Conservation (phyloP, 2,329 filamentous ascomycete genomes). For the Shiraia sp. region DNA sequence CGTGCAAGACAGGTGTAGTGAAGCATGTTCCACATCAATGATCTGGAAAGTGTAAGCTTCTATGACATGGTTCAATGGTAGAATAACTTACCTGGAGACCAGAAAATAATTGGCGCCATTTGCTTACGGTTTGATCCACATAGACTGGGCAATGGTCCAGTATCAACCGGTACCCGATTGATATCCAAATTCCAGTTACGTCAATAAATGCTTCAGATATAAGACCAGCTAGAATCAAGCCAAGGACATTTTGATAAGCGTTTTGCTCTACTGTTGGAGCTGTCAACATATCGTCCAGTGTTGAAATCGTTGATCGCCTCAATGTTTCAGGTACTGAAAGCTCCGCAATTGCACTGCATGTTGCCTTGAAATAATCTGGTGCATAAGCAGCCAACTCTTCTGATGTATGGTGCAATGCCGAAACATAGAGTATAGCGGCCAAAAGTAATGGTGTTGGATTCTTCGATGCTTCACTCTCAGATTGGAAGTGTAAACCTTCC, state of each 20-base stretch:
- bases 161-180: slow-evolving; percentile 48
- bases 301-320: neutral
- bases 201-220: slow-evolving; percentile 49
- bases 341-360: slow-evolving; percentile 48
- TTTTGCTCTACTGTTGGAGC: slow-evolving; percentile 39
- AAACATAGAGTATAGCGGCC: slow-evolving; percentile 49
- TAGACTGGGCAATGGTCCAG: slow-evolving; percentile 49
- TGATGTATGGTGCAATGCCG: slow-evolving; percentile 42
- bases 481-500: slow-evolving; percentile 52
- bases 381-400: slow-evolving; percentile 43
- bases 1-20: slow-evolving; percentile 48
- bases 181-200: slow-evolving; percentile 52
- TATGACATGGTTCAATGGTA: too few relatives aligned
- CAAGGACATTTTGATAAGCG: slow-evolving; percentile 51
- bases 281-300: slow-evolving; percentile 17
- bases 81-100: slow-evolving; percentile 41
- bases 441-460: slow-evolving; percentile 49
- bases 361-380: slow-evolving; percentile 45
- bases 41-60: slow-evolving; percentile 24
- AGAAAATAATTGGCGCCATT: slow-evolving; percentile 49
- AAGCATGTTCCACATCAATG: slow-evolving; percentile 52
- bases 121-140: slow-evolving; percentile 43
- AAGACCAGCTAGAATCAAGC: slow-evolving; percentile 48
- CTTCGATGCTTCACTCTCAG: slow-evolving; percentile 49
- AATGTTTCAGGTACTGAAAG: slow-evolving; percentile 42